A percentile compares a stretch with the other conserved stretches of the same genome.
phyloP scores from a whole-genome alignment of 352 stramenopile species.

The Phytophthora macrochlamydospora region DNA sequence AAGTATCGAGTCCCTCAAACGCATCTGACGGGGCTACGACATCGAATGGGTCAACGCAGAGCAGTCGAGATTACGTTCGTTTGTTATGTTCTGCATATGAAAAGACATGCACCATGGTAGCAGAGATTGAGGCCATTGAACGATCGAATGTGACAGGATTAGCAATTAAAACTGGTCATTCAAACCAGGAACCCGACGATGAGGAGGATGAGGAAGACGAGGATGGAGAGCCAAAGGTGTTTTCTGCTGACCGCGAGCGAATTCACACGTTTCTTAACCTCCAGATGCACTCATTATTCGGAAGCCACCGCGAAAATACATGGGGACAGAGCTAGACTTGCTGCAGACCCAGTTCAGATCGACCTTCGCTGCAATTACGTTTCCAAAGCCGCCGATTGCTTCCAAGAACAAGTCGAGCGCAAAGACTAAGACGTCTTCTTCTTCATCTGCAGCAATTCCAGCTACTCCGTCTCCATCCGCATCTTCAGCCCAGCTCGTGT shows the following conservation, averaged over 20 bases:
- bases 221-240: slow-evolving; percentile 1
- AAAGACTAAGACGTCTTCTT: slow-evolving; percentile 23
- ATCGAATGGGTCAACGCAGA: slow-evolving; percentile 1
- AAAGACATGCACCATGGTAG: slow-evolving; percentile 54
- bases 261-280: slow-evolving; percentile 76
- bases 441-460: slow-evolving; percentile 6
- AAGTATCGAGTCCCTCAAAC: slow-evolving; percentile 7
- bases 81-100: slow-evolving; percentile 72
- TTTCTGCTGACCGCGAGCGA: slow-evolving; percentile 34
- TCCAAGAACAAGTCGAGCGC: slow-evolving; percentile 28
- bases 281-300: slow-evolving; percentile 84
- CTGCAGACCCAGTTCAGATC: slow-evolving; percentile 53
- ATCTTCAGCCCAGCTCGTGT: slow-evolving; percentile 34
- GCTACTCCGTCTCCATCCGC: slow-evolving; percentile 22
- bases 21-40: background rate
- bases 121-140: slow-evolving; percentile 51
- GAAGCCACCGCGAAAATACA: slow-evolving; percentile 70
- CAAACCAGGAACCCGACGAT: slow-evolving; percentile 9
- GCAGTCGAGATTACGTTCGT: slow-evolving; percentile 61
- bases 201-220: slow-evolving; percentile 5
- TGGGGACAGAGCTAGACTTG: slow-evolving; percentile 69
- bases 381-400: slow-evolving; percentile 50
- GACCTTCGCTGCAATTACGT: slow-evolving; percentile 48
- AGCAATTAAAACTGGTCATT: slow-evolving; percentile 4
- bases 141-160: slow-evolving; percentile 4